phyloP scores from a whole-genome alignment of 345 rosid genomes.

The Moringa oleifera region DNA sequence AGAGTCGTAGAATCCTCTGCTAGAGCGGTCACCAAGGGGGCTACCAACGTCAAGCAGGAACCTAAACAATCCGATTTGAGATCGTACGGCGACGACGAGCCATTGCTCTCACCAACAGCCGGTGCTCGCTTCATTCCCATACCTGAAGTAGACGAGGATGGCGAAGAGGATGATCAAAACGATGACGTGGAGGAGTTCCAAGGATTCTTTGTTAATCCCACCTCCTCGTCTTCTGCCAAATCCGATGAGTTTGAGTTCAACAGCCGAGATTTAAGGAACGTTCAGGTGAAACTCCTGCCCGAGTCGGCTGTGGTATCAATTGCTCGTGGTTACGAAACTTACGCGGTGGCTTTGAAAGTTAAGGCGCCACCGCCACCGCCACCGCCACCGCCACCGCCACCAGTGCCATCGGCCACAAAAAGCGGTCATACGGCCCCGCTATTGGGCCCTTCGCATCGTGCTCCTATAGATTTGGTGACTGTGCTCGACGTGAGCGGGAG shows the following conservation, averaged over 20 bases:
- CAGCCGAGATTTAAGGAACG: conserved; percentile 40
- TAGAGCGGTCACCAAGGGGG: conserved; percentile 6
- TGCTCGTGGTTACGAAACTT: conserved; percentile 56
- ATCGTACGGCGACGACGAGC: conserved; percentile 81
- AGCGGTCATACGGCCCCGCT: conserved; percentile 15
- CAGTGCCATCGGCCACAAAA: conserved; percentile 11
- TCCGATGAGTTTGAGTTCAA: conserved; percentile 34
- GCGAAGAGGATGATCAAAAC: conserved; percentile 27
- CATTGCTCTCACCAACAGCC: conserved; percentile 48
- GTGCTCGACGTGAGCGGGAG: conserved; percentile 64
- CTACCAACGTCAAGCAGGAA: conserved; percentile 4
- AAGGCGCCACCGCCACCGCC: conserved; percentile 53
- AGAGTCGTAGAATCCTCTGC: conserved; percentile 33
- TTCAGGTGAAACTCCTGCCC: conserved; percentile 49
- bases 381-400: conserved; percentile 30
- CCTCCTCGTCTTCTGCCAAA: conserved; percentile 34
- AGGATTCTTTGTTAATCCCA: conserved; percentile 65
- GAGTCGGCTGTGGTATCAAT: conserved; percentile 62
- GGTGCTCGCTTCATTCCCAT: conserved; percentile 46
- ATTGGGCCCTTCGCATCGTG: conserved; percentile 39
- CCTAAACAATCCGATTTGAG: conserved; percentile 22
- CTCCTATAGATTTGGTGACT: conserved; percentile 71
- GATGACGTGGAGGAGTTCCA: conserved; percentile 52
- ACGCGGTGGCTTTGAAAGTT: conserved; percentile 50
- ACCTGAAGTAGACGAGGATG: conserved; percentile 65